Evolutionary conservation across 495 filamentous ascomycete species (phyloP).

Genomic region (Penicillium angulare): DNA sequence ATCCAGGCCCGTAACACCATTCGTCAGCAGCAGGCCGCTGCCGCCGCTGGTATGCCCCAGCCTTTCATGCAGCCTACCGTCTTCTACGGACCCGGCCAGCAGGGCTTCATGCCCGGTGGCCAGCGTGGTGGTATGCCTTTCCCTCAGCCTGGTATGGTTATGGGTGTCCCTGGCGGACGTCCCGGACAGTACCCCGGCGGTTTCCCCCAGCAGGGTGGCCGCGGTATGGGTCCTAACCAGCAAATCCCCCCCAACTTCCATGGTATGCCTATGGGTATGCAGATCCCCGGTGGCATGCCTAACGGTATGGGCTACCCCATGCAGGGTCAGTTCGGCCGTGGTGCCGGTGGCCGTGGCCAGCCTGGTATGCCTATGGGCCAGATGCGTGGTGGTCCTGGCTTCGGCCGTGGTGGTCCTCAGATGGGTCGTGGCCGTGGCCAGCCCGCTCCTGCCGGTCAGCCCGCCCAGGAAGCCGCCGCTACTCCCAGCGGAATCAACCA

Average conservation of each 20-base stretch:
- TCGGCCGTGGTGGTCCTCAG: constrained; percentile 52
- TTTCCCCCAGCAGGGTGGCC: constrained; percentile 82
- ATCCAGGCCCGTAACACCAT: constrained; percentile 99
- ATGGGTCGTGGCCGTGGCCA: constrained; percentile 50
- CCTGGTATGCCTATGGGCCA: constrained; percentile 68
- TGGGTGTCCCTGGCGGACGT: constrained; percentile 80
- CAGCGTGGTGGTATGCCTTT: constrained; percentile 82
- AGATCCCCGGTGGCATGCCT: constrained; percentile 55
- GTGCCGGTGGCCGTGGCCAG: constrained; percentile 71
- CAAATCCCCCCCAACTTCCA: constrained; percentile 83
- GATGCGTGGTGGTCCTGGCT: constrained; percentile 70
- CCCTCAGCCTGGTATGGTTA: constrained; percentile 77
- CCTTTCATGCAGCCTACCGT: constrained; percentile 82
- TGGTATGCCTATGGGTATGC: constrained; percentile 73
- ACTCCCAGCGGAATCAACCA: constrained; percentile 34
- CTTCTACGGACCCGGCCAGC: constrained; percentile 85
- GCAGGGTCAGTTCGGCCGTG: constrained; percentile 62
- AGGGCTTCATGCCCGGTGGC: constrained; percentile 71
- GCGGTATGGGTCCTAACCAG: constrained; percentile 72
- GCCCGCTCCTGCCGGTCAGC: constrained; percentile 31
- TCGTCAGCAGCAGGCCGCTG: constrained; percentile 95
- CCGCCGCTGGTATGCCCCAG: constrained; percentile 86
- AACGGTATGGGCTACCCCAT: constrained; percentile 57
- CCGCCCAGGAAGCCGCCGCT: constrained; percentile 32
- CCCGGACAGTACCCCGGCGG: constrained; percentile 78